Base-by-base conservation (phyloP, 176 grass and related monocot genomes). In the Elymus sibiricus region DNA sequence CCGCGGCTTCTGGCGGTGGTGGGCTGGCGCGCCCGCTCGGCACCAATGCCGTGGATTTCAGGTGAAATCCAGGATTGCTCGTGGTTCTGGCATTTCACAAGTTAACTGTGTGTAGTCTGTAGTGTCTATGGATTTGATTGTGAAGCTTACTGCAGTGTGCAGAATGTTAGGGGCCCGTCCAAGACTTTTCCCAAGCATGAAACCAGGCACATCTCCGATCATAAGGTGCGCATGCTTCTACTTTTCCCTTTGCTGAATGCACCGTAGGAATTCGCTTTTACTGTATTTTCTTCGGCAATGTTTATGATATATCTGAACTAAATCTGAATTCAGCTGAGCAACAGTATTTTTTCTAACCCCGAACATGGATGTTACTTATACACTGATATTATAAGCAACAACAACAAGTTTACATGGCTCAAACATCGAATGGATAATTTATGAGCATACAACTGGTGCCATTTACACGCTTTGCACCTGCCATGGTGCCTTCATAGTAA, bases 121-220 rank as follows among this genome's bases (percentile, higher is more conserved):
- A 64, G 63, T 40, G 28, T 38, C 19, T 39, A 27, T 75, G 40
- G 6, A 25, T 4, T 74, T 82, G 43, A 66, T 81, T 43, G 17
- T 32, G 26, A 71, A 64, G n/a, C 62, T 60, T 43, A 16, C 64
- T 84, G 79, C 12, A 90, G 89, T 79, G 39, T 87, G 67, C 97
- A 94, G 84, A 89, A 94, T 60, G 86, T 87, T 15, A 98, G 83
- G 84, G 94, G 90, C 58, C 78, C 94, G 66, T 94, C 92, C 80
- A 98, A 95, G 88, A 94, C 73, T 82, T 98, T 98, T 22, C 82
- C 91, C 78, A 98, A 94, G 84, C 94, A 98, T 15, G 97, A 94
- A 73, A 89, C 71, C 32, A 90, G 82, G 63, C 94, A 95, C 70
- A 66, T 98, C 64, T 98, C 97, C 29, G 97, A 98, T 72, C 97